A percentile compares a stretch with the other conserved stretches of the same genome.
These are phyloP conservation scores for Heterococcus sp. DNA, from an alignment of 108 stramenopile species.

Conservation along the genomic window DNA sequence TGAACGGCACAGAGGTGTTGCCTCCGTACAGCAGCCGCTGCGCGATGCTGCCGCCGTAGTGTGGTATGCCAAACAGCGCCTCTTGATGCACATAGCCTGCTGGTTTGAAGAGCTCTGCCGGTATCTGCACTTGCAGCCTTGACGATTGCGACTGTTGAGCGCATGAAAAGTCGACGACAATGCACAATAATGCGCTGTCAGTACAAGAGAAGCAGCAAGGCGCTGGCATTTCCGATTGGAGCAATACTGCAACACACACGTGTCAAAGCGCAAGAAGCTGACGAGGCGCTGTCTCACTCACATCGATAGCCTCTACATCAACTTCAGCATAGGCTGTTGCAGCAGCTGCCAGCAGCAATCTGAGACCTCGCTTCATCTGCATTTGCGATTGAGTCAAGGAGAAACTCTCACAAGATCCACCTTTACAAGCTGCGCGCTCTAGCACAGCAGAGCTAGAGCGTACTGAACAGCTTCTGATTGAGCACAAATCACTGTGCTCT, in stretches of 20 bases:
- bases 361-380: neutral
- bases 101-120: neutral
- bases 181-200: neutral
- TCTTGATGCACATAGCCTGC: conserved; percentile 84
- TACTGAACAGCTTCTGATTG: too few relatives aligned
- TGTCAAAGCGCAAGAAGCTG: too few relatives aligned
- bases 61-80: conserved; percentile 83
- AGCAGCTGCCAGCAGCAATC: neutral
- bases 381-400: neutral
- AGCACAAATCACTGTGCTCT: too few relatives aligned
- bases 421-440: too few relatives aligned
- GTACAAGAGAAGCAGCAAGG: neutral
- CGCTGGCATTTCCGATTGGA: too few relatives aligned
- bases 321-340: neutral
- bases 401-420: too few relatives aligned
- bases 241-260: too few relatives aligned
- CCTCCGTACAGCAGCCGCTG: conserved; percentile 61
- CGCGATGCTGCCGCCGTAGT: conserved; percentile 80
- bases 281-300: neutral
- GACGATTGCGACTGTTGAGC: neutral
- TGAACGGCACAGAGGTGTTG: conserved; percentile 58
- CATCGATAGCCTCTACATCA: neutral
- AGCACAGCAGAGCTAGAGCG: too few relatives aligned
- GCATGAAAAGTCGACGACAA: neutral
- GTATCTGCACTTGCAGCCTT: conserved; percentile 39